Base-by-base conservation (phyloP, 2,329 filamentous ascomycete species). In the Cytospora paraplurivora region DNA sequence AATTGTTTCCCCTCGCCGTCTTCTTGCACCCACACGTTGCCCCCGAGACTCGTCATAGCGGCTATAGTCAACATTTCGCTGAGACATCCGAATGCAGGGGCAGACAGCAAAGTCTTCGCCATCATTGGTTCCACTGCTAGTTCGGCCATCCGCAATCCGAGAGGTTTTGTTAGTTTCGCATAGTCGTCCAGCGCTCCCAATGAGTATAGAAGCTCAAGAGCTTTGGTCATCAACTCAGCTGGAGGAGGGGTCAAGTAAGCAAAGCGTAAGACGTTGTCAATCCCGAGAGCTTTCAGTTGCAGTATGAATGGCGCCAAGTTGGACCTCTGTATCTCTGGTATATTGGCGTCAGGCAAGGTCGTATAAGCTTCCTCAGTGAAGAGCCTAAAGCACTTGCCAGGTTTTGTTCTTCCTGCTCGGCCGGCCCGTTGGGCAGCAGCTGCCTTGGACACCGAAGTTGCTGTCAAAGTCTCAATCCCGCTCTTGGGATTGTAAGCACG, bases 121-220 rank as follows among this genome's bases (percentile, higher is more conserved):
- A 97, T 95, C 92, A 97, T 97, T 0, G 95, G 95, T 69, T 97
- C 92, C 8, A 98, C 62, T 0, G 93, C 90, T 51, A 99, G 81
- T 74, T 98, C 94, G 0, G 95, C 94, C 93, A 98, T 97, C 51
- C 92, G 85, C 65, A 86, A 82, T 0, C 95, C 95, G n/a, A 97
- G 80, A 0, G 95, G 93, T 69, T 86, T 88, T 2, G 94, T 97
- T 34, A 99, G 85, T 72, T 94, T 96, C 15, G 93, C 93, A 72
- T 97, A 94, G 59, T 90, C 87, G 71, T 98, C 93, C 13, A 99
- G 78, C 0, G 93, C 93, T 7, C 93, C 93, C 7, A 98, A 78
- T 0, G 92, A 91, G 74, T 89, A 97, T 4, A 99, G 84, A 4
- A 97, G 81, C 75, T 98, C 94, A 1, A 97, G 84, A 0, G 91